phyloP scores from a whole-genome alignment of 257 asterid species.

The Solanum commersonii region DNA sequence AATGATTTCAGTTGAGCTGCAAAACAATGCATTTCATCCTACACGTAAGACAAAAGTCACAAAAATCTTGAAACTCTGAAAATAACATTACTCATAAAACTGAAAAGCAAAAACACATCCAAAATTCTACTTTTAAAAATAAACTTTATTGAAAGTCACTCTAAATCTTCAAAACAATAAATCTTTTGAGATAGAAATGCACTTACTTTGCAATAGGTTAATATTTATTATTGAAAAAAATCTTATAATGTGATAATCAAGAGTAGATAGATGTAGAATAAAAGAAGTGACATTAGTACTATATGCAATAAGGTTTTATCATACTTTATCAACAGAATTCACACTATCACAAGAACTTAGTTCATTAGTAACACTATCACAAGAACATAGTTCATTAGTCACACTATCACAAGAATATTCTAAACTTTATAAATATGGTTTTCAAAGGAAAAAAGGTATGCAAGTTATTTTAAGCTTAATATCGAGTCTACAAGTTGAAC shows the following conservation, averaged over 20 bases:
- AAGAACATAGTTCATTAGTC: not conserved
- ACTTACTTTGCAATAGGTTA: not conserved
- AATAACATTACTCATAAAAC: too few relatives aligned
- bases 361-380: too few relatives aligned
- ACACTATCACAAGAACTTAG: not conserved
- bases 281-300: not conserved
- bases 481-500: not conserved
- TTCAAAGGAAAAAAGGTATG: not conserved
- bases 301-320: too few relatives aligned
- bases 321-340: not conserved
- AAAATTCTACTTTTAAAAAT: not conserved
- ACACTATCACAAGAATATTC: not conserved
- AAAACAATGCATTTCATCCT: too few relatives aligned
- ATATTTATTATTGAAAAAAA: too few relatives aligned
- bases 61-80: too few relatives aligned
- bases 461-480: not conserved
- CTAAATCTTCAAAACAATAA: not conserved
- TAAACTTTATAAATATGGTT: too few relatives aligned
- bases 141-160: not conserved
- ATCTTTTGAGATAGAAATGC: not conserved
- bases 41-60: too few relatives aligned
- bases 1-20: too few relatives aligned
- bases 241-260: not conserved
- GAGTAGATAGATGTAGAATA: not conserved
- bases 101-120: not conserved